Conservation (phyloP, 495 filamentous ascomycete species). For the Tuber aestivum region DNA sequence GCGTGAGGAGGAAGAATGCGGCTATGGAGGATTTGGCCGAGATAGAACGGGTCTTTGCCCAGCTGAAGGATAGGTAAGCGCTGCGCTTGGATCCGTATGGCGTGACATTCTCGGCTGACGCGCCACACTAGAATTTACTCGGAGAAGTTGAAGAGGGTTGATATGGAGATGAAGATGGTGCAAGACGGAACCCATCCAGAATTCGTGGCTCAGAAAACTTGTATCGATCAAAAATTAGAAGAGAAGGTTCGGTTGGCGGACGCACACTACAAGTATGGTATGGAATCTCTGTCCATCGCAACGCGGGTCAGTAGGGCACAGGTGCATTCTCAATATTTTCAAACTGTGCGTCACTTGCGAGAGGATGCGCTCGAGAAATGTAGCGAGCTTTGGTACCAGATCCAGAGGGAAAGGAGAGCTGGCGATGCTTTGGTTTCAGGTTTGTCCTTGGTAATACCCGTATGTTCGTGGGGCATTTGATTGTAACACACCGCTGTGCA, state of each 20-base stretch:
- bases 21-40: slow-evolving; percentile 71
- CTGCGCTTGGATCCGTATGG: slow-evolving; percentile 25
- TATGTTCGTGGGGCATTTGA: slow-evolving; percentile 12
- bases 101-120: slow-evolving; percentile 16
- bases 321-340: slow-evolving; percentile 78
- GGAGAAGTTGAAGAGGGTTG: slow-evolving; percentile 72
- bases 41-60: slow-evolving; percentile 78
- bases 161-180: slow-evolving; percentile 78
- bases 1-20: slow-evolving; percentile 57
- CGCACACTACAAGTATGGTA: slow-evolving; percentile 62
- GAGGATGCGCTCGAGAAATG: slow-evolving; percentile 71
- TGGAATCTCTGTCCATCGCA: slow-evolving; percentile 63
- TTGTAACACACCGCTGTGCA: slow-evolving; percentile 29
- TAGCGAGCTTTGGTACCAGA: slow-evolving; percentile 80
- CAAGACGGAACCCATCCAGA: slow-evolving; percentile 70
- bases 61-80: slow-evolving; percentile 76
- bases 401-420: slow-evolving; percentile 82
- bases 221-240: slow-evolving; percentile 70
- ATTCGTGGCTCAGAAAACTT: slow-evolving; percentile 75
- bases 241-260: slow-evolving; percentile 71
- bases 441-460: slow-evolving; percentile 48
- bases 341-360: slow-evolving; percentile 70
- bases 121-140: slow-evolving; percentile 63
- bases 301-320: slow-evolving; percentile 75
- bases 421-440: slow-evolving; percentile 74